These are phyloP conservation scores for Stygiomarasmius scandens DNA, from an alignment of 1,284 basidiomycete genomes.

Conservation along the genomic window DNA sequence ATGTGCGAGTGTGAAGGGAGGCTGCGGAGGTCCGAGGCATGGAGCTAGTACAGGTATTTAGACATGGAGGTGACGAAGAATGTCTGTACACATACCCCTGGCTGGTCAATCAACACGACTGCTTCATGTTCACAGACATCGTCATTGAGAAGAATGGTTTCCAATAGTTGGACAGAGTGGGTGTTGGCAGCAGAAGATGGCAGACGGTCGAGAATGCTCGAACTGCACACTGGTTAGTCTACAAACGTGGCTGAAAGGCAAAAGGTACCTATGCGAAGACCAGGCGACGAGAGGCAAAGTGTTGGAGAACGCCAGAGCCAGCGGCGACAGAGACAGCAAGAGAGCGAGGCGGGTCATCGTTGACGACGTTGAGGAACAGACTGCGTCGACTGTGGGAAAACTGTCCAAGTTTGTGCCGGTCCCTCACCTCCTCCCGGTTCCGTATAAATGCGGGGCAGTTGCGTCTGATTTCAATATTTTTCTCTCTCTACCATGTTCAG, in stretches of 20 bases:
- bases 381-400: neutral
- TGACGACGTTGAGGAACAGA: conserved; percentile 5
- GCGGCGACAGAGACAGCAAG: conserved; percentile 41
- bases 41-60: conserved; percentile 47
- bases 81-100: conserved; percentile 51
- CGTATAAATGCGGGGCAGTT: neutral
- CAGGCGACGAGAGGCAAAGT: conserved; percentile 69
- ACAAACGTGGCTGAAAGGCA: neutral
- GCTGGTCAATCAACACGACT: conserved; percentile 66
- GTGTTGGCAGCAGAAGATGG: conserved; percentile 30
- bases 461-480: conserved; percentile 1
- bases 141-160: conserved; percentile 46
- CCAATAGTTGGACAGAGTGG: conserved; percentile 39
- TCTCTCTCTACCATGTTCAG: conserved; percentile 24
- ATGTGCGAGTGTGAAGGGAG: conserved; percentile 56
- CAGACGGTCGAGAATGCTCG: conserved; percentile 45
- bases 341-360: conserved; percentile 16
- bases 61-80: neutral
- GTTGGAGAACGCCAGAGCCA: conserved; percentile 56
- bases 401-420: neutral
- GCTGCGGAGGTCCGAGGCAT: conserved; percentile 67
- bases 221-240: conserved; percentile 36
- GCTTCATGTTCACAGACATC: conserved; percentile 65
- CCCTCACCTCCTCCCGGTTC: neutral
- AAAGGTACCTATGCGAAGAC: conserved; percentile 60